A percentile compares a stretch with the other conserved stretches of the same genome.
These are phyloP conservation scores for Akanthomyces uredinophilus DNA, from an alignment of 2,329 filamentous ascomycete species.

Conservation along the genomic window DNA sequence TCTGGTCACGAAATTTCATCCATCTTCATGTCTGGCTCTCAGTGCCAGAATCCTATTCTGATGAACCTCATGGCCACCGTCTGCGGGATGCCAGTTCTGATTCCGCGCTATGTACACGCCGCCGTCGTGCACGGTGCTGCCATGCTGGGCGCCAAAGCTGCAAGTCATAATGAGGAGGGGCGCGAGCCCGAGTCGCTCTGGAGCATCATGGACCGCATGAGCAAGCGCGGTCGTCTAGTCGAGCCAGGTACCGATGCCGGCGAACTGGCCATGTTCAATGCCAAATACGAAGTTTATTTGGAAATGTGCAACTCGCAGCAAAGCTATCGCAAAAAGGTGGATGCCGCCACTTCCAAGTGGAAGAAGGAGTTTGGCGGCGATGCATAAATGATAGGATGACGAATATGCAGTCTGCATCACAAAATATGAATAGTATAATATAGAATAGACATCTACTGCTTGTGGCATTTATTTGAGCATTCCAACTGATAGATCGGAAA, in stretches of 20 bases:
- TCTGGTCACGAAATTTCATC: conserved; percentile 81
- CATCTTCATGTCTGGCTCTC: conserved; percentile 98
- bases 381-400: neutral
- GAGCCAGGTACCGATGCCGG: conserved; percentile 64
- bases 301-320: conserved; percentile 87
- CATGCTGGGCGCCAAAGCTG: conserved; percentile 97
- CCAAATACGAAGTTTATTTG: conserved; percentile 94
- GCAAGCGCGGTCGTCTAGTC: conserved; percentile 83
- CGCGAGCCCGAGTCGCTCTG: conserved; percentile 83
- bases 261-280: conserved; percentile 74
- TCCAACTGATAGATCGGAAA: neutral
- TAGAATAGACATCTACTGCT: neutral
- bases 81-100: conserved; percentile 87
- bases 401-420: neutral
- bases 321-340: conserved; percentile 71
- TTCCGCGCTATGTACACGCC: conserved; percentile 88
- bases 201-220: conserved; percentile 97
- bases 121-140: conserved; percentile 97
- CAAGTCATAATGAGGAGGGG: conserved; percentile 62
- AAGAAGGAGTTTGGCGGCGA: conserved; percentile 25
- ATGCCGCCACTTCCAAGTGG: conserved; percentile 50
- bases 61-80: conserved; percentile 89
- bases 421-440: neutral
- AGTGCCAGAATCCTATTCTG: conserved; percentile 91
- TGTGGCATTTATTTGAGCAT: neutral